These are phyloP conservation scores for Fagopyrum tataricum DNA, from an alignment of 148 eudicot genomes.

Conservation along the genomic window DNA sequence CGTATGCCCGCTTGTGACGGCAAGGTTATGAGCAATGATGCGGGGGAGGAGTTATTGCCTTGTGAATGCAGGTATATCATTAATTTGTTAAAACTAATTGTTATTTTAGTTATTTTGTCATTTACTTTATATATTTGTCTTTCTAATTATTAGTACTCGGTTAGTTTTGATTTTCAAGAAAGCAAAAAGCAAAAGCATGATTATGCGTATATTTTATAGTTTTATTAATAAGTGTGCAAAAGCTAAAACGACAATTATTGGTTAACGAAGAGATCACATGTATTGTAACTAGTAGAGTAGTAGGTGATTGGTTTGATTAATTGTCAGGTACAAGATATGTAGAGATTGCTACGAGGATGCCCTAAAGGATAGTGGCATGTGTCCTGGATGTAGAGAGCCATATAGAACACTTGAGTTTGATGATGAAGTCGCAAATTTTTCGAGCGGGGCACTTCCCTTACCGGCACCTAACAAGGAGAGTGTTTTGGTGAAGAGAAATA, in stretches of 20 bases:
- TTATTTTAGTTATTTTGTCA: too few relatives aligned
- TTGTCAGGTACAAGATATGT: slow-evolving; percentile 7
- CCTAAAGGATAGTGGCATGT: slow-evolving; percentile 1
- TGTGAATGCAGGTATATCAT: slow-evolving; percentile 11
- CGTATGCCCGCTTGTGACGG: slow-evolving; percentile 8
- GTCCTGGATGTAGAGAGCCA: slow-evolving; percentile 12
- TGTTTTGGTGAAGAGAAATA: background rate
- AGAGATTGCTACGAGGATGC: slow-evolving; percentile 11
- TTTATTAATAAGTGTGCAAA: too few relatives aligned
- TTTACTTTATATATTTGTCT: too few relatives aligned
- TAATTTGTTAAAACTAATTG: too few relatives aligned
- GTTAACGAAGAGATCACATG: too few relatives aligned
- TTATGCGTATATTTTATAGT: too few relatives aligned
- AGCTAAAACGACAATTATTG: too few relatives aligned
- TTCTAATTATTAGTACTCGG: too few relatives aligned
- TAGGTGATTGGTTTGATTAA: too few relatives aligned
- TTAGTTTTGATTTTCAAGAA: too few relatives aligned
- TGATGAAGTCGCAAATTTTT: background rate
- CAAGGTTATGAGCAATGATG: slow-evolving; percentile 5
- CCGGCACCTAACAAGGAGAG: slow-evolving; percentile 1
- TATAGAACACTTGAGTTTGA: background rate
- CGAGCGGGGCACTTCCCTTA: background rate
- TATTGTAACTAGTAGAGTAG: too few relatives aligned
- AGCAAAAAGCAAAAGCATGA: too few relatives aligned
- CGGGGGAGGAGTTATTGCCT: background rate